Evolutionary conservation across 164 flowering plant genomes (phyloP).

Genomic region (Liriodendron chinense): DNA sequence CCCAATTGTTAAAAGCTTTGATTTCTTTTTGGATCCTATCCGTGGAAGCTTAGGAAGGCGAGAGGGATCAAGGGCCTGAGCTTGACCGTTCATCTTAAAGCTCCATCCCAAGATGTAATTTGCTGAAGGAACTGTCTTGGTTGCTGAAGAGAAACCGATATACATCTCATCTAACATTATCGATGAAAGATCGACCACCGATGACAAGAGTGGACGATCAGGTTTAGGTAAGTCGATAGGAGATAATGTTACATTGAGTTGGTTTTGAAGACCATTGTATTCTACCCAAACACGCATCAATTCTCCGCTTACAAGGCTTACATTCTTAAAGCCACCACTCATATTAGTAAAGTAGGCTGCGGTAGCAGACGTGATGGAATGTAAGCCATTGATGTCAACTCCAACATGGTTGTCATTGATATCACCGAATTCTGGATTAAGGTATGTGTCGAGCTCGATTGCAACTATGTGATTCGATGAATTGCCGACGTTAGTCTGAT

Average conservation of each 20-base stretch:
- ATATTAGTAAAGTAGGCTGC: slow-evolving; percentile 5
- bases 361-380: not conserved
- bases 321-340: not conserved
- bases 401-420: not conserved
- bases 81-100: slow-evolving; percentile 17
- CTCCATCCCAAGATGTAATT: slow-evolving; percentile 21
- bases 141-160: slow-evolving; percentile 16
- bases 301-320: slow-evolving; percentile 9
- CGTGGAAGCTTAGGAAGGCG: slow-evolving; percentile 14
- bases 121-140: not conserved
- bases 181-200: not conserved
- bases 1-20: slow-evolving; percentile 11
- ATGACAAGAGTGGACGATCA: slow-evolving; percentile 10
- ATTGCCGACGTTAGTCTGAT: not conserved
- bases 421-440: not conserved
- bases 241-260: slow-evolving; percentile 7
- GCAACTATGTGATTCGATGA: not conserved
- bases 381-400: not conserved
- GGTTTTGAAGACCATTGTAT: not conserved
- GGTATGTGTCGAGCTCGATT: slow-evolving; percentile 3
- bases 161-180: slow-evolving; percentile 9
- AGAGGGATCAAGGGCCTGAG: slow-evolving; percentile 2
- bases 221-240: slow-evolving; percentile 6
- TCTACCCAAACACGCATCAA: slow-evolving; percentile 11
- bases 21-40: slow-evolving; percentile 5